Evolutionary conservation across 805 yeast genomes (phyloP).

Genomic region (Candida xiaguanensis): DNA sequence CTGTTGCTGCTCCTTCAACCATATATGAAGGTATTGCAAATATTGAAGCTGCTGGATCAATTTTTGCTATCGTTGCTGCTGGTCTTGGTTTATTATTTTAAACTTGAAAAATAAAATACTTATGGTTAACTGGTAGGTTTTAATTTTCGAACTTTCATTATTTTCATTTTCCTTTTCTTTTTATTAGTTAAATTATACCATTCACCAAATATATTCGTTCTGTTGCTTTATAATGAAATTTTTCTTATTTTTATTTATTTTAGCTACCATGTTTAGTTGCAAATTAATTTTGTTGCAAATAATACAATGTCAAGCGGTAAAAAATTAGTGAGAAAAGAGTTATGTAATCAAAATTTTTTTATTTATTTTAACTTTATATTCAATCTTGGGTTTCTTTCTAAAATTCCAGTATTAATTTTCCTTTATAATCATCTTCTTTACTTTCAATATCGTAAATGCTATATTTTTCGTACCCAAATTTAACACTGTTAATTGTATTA

Average conservation of each 20-base stretch:
- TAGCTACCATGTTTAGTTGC: no score
- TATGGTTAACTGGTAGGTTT: neutral
- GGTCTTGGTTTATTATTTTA: conserved; percentile 8
- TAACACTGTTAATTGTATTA: no score
- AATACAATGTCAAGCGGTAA: no score
- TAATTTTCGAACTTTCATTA: neutral
- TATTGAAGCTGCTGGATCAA: conserved; percentile 4
- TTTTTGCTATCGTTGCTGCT: conserved; percentile 6
- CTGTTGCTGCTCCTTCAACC: neutral
- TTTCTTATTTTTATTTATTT: neutral
- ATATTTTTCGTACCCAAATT: conserved; percentile 9
- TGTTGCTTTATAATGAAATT: neutral
- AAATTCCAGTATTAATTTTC: neutral
- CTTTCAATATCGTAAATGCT: conserved; percentile 4
- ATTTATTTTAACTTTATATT: neutral
- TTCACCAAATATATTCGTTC: neutral
- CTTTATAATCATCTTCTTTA: conserved; percentile 3
- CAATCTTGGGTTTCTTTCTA: neutral
- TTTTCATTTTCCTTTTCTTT: neutral
- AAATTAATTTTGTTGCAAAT: no score
- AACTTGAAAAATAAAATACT: no score
- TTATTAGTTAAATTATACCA: neutral
- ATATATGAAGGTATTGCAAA: conserved; percentile 6
- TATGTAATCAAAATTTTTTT: no score
- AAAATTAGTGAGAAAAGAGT: no score